phyloP scores from a whole-genome alignment of 2,329 filamentous ascomycete genomes.

The Sporothrix phasma region DNA sequence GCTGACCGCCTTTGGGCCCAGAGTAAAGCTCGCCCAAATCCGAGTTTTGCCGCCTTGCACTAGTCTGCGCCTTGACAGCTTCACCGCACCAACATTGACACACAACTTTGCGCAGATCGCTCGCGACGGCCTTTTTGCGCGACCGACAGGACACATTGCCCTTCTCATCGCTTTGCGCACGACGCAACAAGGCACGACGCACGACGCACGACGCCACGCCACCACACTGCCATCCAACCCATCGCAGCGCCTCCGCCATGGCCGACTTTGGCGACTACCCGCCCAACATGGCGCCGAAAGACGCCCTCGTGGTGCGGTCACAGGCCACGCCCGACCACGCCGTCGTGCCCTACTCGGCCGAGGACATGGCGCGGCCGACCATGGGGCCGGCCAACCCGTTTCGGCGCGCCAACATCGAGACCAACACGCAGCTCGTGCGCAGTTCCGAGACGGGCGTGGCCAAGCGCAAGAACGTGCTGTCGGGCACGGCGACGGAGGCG shows the following conservation, averaged over 20 bases:
- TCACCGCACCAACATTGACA: neutral
- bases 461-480: slow-evolving; percentile 74
- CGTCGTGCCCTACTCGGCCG: slow-evolving; percentile 57
- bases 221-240: too few relatives aligned
- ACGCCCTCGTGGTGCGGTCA: slow-evolving; percentile 51
- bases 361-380: slow-evolving; percentile 56
- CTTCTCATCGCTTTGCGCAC: too few relatives aligned
- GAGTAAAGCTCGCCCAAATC: neutral
- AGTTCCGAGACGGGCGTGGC: neutral
- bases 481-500: slow-evolving; percentile 79
- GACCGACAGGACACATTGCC: too few relatives aligned
- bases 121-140: too few relatives aligned
- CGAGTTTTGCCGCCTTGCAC: neutral
- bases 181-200: too few relatives aligned
- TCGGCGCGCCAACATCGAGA: slow-evolving; percentile 34
- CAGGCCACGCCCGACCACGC: slow-evolving; percentile 47
- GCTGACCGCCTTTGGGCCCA: neutral
- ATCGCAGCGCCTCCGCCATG: slow-evolving; percentile 32
- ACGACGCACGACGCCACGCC: too few relatives aligned
- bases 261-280: slow-evolving; percentile 53
- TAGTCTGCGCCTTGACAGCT: neutral
- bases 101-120: neutral
- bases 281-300: slow-evolving; percentile 55
- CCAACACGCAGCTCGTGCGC: slow-evolving; percentile 26
- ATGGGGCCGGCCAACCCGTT: slow-evolving; percentile 69